Percentiles rank a stretch among this genome's conserved stretches.
Conservation (phyloP, 164 flowering plant species). For the Pachysandra terminalis region DNA sequence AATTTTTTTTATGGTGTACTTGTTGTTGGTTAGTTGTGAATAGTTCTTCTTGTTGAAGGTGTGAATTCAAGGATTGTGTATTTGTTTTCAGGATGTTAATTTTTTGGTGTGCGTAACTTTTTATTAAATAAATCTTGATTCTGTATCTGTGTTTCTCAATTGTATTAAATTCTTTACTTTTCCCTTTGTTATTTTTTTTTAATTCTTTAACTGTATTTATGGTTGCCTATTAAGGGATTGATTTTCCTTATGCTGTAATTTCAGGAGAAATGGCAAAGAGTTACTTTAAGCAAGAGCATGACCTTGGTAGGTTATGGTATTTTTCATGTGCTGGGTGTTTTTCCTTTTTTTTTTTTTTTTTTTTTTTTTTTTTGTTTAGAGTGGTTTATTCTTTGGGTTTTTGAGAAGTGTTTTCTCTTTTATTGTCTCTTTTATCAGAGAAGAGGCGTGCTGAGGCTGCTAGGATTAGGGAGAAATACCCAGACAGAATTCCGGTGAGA, state of each 20-base stretch:
- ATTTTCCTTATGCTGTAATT: slow-evolving; percentile 6
- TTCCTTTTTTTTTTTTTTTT: not conserved
- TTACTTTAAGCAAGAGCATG: slow-evolving; percentile 85
- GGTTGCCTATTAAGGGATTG: not conserved
- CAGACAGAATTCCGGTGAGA: slow-evolving; percentile 90
- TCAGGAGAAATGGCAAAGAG: slow-evolving; percentile 50
- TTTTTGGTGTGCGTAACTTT: no score
- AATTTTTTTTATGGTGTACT: no score
- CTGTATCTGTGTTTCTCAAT: no score
- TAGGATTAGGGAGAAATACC: slow-evolving; percentile 80
- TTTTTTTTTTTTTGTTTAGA: not conserved
- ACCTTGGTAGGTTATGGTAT: slow-evolving; percentile 47
- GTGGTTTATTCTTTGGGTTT: not conserved
- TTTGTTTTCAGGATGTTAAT: no score
- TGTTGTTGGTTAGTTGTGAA: no score
- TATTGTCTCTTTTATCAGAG: slow-evolving; percentile 26
- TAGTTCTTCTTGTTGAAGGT: no score
- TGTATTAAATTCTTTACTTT: no score
- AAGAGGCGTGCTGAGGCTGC: slow-evolving; percentile 76
- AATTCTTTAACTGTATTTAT: not conserved
- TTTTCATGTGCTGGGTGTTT: not conserved
- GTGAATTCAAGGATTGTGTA: no score
- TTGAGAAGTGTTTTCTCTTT: not conserved
- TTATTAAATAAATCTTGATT: no score
- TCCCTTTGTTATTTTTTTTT: no score